phyloP scores from a whole-genome alignment of 768 basidiomycete genomes.

The Cyclocybe cylindracea region DNA sequence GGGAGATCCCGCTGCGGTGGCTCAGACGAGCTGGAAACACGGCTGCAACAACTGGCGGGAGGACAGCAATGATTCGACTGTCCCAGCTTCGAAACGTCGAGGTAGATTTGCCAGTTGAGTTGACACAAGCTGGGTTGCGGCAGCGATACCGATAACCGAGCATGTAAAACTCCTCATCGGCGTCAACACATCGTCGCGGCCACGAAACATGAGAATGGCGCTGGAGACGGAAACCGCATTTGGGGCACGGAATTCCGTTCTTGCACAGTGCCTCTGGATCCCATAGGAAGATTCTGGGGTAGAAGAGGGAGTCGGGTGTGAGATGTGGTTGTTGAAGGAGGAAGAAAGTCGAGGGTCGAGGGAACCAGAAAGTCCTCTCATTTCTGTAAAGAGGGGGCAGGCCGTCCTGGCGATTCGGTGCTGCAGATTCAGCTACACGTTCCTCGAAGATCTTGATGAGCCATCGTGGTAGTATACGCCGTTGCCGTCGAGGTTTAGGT shows the following conservation, averaged over 20 bases:
- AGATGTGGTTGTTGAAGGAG: neutral
- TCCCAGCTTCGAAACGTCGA: slow-evolving; percentile 29
- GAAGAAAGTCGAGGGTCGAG: slow-evolving; percentile 1
- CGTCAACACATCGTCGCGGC: slow-evolving; percentile 17
- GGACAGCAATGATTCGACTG: slow-evolving; percentile 13
- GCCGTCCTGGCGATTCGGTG: neutral
- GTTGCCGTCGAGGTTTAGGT: neutral
- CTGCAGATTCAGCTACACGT: neutral
- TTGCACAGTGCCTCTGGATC: slow-evolving; percentile 4
- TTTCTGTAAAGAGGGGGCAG: slow-evolving; percentile 9
- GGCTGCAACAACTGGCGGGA: slow-evolving; percentile 19
- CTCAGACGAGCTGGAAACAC: slow-evolving; percentile 25
- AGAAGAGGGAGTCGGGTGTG: slow-evolving; percentile 1
- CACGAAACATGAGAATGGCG: slow-evolving; percentile 2
- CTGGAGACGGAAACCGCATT: neutral
- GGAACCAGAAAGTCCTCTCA: slow-evolving; percentile 11
- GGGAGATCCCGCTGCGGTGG: no score
- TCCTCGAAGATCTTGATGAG: slow-evolving; percentile 4
- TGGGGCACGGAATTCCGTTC: slow-evolving; percentile 7
- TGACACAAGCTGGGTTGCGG: slow-evolving; percentile 14
- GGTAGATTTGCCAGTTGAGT: slow-evolving; percentile 4
- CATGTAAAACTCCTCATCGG: slow-evolving; percentile 13
- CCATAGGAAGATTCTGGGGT: slow-evolving; percentile 10
- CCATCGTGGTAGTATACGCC: slow-evolving; percentile 4
- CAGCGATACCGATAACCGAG: slow-evolving; percentile 27